Evolutionary conservation across 2,329 filamentous ascomycete genomes (phyloP).

Genomic region (Colletotrichum sp.): DNA sequence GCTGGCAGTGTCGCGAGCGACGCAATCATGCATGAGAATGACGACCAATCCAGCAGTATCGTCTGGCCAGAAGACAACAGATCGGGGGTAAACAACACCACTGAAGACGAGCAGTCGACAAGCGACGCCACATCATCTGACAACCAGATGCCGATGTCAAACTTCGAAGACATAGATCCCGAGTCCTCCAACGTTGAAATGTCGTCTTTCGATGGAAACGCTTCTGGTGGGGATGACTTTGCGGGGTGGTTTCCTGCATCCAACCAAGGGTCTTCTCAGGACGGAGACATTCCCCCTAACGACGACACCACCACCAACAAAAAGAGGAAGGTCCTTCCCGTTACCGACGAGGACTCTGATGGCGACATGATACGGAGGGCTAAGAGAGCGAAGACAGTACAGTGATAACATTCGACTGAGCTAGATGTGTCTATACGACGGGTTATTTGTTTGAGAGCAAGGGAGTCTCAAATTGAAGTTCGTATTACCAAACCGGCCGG

Average conservation of each 20-base stretch:
- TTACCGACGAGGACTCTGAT: background rate
- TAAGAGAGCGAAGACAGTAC: background rate
- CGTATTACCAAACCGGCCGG: no score
- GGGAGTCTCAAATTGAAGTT: background rate
- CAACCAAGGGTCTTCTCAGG: background rate
- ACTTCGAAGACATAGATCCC: background rate
- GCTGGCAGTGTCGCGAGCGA: background rate
- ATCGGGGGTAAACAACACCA: background rate
- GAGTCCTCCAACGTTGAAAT: background rate
- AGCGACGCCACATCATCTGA: background rate
- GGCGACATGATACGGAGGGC: background rate
- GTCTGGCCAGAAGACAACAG: background rate
- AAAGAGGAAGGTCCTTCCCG: background rate
- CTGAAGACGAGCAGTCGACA: background rate
- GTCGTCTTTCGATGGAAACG: background rate
- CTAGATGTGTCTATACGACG: background rate
- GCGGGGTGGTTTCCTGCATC: background rate
- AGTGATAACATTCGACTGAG: background rate
- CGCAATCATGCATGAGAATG: background rate
- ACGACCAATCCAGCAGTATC: background rate
- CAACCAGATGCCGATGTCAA: background rate
- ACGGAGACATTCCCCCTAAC: background rate
- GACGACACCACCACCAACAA: background rate
- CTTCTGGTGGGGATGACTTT: background rate
- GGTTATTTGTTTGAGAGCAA: background rate